These are phyloP conservation scores for Leptodermis oblonga DNA, from an alignment of 257 asterid species.

Conservation along the genomic window DNA sequence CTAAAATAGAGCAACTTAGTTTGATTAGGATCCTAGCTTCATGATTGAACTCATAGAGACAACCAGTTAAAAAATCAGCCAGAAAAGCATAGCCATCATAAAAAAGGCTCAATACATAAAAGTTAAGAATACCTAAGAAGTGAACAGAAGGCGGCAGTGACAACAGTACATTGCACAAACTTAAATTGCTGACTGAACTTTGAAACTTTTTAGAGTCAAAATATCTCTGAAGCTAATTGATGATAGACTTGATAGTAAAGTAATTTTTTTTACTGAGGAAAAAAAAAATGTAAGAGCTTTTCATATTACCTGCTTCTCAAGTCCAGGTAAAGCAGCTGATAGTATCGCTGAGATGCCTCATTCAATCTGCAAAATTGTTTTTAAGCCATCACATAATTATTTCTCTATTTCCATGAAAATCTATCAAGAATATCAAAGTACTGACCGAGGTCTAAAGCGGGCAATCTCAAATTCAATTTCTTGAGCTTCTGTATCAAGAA, in stretches of 20 bases:
- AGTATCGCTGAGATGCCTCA: slow-evolving; percentile 39
- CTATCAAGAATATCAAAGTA: slow-evolving; percentile 7
- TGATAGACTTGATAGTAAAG: too few species aligned
- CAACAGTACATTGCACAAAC: not conserved
- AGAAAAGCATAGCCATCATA: not conserved
- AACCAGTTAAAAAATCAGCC: not conserved
- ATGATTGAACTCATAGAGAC: not conserved
- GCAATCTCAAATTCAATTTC: slow-evolving; percentile 86
- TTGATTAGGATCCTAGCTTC: not conserved
- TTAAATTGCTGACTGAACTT: not conserved
- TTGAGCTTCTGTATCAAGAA: slow-evolving; percentile 89
- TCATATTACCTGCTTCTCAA: slow-evolving; percentile 61
- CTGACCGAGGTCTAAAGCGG: slow-evolving; percentile 74
- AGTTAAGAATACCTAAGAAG: slow-evolving; percentile 51
- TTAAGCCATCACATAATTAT: too few species aligned
- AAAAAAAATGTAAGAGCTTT: not conserved
- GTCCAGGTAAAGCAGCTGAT: slow-evolving; percentile 74
- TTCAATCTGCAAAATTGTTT: too few species aligned
- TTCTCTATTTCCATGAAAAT: not conserved
- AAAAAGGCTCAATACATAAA: not conserved
- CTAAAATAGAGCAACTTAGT: not conserved
- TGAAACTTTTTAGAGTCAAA: not conserved
- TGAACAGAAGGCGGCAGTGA: slow-evolving; percentile 59
- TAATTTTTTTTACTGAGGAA: too few species aligned
- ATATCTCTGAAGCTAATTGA: not conserved